A percentile compares a stretch with the other conserved stretches of the same genome.
phyloP scores from a whole-genome alignment of 192 early-diverging fungal genomes.

The Podila epicladia region DNA sequence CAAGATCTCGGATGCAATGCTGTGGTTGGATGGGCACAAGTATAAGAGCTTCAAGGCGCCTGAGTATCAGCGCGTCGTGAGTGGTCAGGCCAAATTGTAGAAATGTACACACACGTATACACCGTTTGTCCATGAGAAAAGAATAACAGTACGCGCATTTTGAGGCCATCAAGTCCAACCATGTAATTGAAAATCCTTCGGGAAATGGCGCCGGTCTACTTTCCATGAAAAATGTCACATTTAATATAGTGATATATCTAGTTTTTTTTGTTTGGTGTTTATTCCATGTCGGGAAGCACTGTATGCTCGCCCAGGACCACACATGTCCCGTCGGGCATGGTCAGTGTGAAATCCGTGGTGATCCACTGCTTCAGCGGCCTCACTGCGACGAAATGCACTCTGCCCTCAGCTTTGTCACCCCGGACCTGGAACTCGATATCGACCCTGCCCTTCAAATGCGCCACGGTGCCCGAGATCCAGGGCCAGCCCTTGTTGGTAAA shows the following conservation, averaged over 20 bases:
- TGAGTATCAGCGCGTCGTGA: conserved; percentile 27
- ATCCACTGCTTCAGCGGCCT: conserved; percentile 51
- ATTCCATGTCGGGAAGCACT: conserved; percentile 13
- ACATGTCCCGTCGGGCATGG: conserved; percentile 44
- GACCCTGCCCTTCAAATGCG: conserved; percentile 67
- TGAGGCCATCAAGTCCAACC: no score
- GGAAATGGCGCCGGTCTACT: no score
- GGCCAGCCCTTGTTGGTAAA: conserved; percentile 63
- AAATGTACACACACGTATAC: no score
- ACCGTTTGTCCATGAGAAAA: no score
- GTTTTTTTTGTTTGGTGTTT: neutral
- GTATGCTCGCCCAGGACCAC: conserved; percentile 28
- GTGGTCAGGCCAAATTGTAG: conserved; percentile 40
- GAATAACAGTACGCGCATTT: no score
- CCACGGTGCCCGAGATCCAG: conserved; percentile 71
- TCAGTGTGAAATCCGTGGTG: conserved; percentile 55
- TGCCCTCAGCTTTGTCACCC: conserved; percentile 57
- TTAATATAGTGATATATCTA: neutral
- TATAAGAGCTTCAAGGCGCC: conserved; percentile 54
- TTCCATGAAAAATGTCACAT: no score
- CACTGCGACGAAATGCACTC: conserved; percentile 54
- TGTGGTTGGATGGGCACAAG: conserved; percentile 54
- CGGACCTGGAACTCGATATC: conserved; percentile 63
- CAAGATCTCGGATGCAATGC: conserved; percentile 46
- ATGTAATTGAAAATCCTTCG: no score